Evolutionary conservation across 768 basidiomycete species (phyloP), one percentile per base, ranked within the genome.

Genomic region (Pulveroboletus ravenelii): DNA sequence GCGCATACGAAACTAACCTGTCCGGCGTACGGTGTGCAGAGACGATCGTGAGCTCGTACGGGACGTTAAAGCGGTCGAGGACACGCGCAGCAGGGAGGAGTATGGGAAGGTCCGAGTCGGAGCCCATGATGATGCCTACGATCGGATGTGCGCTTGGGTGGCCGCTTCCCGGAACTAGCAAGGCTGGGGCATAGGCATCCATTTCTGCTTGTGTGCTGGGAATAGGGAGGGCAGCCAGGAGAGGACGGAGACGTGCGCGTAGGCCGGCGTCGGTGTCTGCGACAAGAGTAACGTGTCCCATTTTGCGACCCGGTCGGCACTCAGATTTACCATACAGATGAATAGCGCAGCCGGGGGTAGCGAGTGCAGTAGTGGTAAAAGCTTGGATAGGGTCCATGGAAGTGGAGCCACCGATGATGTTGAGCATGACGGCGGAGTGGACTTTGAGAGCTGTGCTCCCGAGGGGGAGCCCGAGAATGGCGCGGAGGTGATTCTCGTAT

Each of bases 81-180:
- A 96, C 84, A 39, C 77, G 81, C 0, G 95, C 88, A 14, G 89
- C 91, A 6, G 93, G 87, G 14, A 89, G 77, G 87, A 99, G 93
- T 17, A 85, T 82, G 0, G 92, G 89, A n/a, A 99, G 73, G 66
- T 99, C 96, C 13, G 95, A 97, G 70, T 98, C 95, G 10, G 93
- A 95, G 15, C 96, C 96, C 96, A 98, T 99, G 66, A 99, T 93
- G 52, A 99, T 79, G 1, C 89, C 87, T 0, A 97, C 89, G 10
- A 97, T 76, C 6, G 95, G 93, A 45, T 81, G 74, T 0, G 70
- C 64, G 62, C 85, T 78, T 7, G 90, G 79, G 63, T 78, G 74
- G 2, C 80, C 80, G 15, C 75, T 72, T 2, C 75, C 72, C 1
- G 76, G 71, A 3, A 60, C 48, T 1, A 76, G 74, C 1, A 73